These are phyloP conservation scores for Austropuccinia psidii DNA, from an alignment of 1,284 basidiomycete genomes.

Conservation along the genomic window DNA sequence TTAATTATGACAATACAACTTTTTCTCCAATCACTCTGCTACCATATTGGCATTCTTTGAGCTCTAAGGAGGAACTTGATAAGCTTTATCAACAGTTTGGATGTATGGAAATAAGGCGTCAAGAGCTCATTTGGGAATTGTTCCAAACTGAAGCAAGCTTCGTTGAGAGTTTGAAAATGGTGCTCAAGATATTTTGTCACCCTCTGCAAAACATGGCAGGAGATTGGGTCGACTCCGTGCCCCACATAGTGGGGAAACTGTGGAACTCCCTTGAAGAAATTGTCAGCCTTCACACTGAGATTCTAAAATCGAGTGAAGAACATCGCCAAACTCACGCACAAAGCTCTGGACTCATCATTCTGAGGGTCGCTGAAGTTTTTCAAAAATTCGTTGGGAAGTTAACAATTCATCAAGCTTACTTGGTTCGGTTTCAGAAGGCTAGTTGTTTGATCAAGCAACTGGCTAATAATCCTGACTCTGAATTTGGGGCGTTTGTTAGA, in stretches of 20 bases:
- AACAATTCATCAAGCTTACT: constrained; percentile 74
- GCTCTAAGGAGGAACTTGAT: constrained; percentile 39
- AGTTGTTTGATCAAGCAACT: constrained; percentile 51
- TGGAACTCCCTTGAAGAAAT: constrained; percentile 82
- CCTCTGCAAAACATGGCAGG: constrained; percentile 63
- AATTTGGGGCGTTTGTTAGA: constrained; percentile 74
- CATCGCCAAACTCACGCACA: neutral
- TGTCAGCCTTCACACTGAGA: constrained; percentile 44
- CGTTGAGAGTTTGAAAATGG: constrained; percentile 58
- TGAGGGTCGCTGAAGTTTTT: constrained; percentile 56
- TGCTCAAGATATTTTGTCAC: constrained; percentile 62
- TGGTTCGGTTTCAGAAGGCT: constrained; percentile 63
- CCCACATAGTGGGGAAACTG: constrained; percentile 59
- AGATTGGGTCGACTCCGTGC: constrained; percentile 68
- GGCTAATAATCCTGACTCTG: constrained; percentile 52
- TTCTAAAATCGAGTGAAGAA: neutral
- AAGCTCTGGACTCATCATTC: constrained; percentile 47
- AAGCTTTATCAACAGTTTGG: constrained; percentile 49
- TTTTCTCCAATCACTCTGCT: too few species aligned
- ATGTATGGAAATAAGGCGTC: constrained; percentile 56
- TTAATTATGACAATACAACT: too few species aligned
- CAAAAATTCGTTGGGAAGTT: constrained; percentile 58
- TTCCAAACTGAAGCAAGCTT: constrained; percentile 62
- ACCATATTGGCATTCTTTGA: neutral
- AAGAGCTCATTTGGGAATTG: constrained; percentile 63